phyloP scores from a whole-genome alignment of 108 stramenopile genomes.

The Nannochloropsis salina region DNA sequence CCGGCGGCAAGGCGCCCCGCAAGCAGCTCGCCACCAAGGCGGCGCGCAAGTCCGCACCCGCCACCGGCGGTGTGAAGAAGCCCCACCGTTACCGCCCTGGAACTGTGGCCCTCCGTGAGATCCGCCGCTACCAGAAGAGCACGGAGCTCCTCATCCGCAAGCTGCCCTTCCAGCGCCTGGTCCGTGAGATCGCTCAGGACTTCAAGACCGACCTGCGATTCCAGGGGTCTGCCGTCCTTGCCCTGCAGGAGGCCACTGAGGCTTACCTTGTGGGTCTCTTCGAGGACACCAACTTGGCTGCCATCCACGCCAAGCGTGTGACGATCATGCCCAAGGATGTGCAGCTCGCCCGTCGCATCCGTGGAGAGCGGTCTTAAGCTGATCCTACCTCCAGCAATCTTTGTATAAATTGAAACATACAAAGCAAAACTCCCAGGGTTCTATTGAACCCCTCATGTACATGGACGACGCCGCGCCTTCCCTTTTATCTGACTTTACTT shows the following conservation, averaged over 20 bases:
- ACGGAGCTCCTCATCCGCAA: slow-evolving; percentile 85
- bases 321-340: slow-evolving; percentile 98
- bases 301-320: slow-evolving; percentile 90
- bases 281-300: slow-evolving; percentile 90
- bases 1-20: slow-evolving; percentile 88
- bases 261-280: slow-evolving; percentile 63
- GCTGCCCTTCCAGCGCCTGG: slow-evolving; percentile 87
- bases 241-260: slow-evolving; percentile 90
- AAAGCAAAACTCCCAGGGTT: not conserved
- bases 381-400: not conserved
- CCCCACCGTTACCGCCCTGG: slow-evolving; percentile 71
- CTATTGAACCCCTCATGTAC: not conserved
- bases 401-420: not conserved
- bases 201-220: slow-evolving; percentile 64
- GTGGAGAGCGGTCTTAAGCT: slow-evolving; percentile 36
- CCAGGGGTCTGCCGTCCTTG: slow-evolving; percentile 88
- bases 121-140: slow-evolving; percentile 79
- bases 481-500: not conserved
- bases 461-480: not conserved
- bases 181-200: slow-evolving; percentile 60
- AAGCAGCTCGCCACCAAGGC: slow-evolving; percentile 77
- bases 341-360: slow-evolving; percentile 58
- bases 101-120: slow-evolving; percentile 80
- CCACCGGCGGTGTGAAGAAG: slow-evolving; percentile 60
- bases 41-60: slow-evolving; percentile 58